phyloP scores from a whole-genome alignment of 192 early-diverging fungal species.

The Phycomyces blakesleeanus region DNA sequence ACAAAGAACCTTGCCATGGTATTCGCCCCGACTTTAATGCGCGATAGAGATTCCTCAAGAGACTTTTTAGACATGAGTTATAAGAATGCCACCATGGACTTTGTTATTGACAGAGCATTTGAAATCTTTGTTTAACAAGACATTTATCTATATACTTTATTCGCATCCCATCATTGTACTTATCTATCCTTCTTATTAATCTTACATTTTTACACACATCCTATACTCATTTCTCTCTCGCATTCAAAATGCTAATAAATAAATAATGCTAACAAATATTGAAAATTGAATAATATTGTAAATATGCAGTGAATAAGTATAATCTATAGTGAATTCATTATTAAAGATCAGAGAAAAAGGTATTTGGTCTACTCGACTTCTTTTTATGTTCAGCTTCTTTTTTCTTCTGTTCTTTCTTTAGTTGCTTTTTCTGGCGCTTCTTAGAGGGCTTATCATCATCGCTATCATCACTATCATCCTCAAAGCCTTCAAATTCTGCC shows the following conservation, averaged over 20 bases:
- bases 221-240: background rate
- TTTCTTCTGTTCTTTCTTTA: background rate
- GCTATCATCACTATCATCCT: background rate
- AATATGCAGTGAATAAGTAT: background rate
- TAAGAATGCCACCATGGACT: slow-evolving; percentile 70
- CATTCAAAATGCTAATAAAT: no score
- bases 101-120: slow-evolving; percentile 55
- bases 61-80: slow-evolving; percentile 73
- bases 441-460: background rate
- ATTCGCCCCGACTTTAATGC: slow-evolving; percentile 86
- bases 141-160: no score
- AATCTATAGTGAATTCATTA: background rate
- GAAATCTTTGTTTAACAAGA: slow-evolving; percentile 17
- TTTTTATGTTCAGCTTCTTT: background rate
- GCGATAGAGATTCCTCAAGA: slow-evolving; percentile 52
- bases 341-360: background rate
- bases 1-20: slow-evolving; percentile 91
- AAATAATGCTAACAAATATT: no score
- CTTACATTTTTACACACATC: background rate
- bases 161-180: background rate
- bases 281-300: background rate
- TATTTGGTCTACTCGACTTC: background rate
- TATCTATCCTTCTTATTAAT: background rate
- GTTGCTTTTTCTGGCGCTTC: background rate
- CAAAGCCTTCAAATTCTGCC: background rate